Base-by-base conservation (phyloP, 1,139 yeast genomes). In the Candida neerlandica region DNA sequence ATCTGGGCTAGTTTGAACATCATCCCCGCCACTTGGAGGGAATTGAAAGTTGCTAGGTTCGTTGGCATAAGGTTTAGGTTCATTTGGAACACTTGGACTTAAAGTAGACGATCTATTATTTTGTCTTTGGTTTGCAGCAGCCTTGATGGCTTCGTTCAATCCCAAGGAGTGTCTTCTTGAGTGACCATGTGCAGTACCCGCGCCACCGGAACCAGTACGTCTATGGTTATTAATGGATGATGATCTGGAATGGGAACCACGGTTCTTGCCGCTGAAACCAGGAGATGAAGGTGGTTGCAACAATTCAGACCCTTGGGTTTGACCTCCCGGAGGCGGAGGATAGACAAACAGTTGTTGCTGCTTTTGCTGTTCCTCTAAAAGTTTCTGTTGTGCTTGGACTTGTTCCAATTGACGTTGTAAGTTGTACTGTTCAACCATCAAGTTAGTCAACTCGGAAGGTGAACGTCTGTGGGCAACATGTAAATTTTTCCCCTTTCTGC, bases 401-500 rank as follows among this genome's bases (percentile, higher is more conserved):
- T 85, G 80, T 61, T 92, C 97, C 70, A 91, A 77, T 66, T 92
- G 97, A 60, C 95, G 90, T 67, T 92, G 97, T 52, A 94, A 78
- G 55, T 94, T 91, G 67, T 92, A 84, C 65, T 91, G 97, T 67
- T 91, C 97, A 60, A 89, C 85, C 96, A 94, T 92, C 56, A 94
- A 75, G 51, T 89, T 89, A n/a, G 98, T 92, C 66, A 94, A 78
- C 66, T 94, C 99, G 58, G 94, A 85, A 21, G 97, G 97, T 4
- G 97, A 88, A 54, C 97, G 80, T 62, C 98, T 81, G 64, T 92
- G 98, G 23, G 98, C 98, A 58, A 92, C 91, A 69, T 90, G 96
- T 56, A 92, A 67, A 58, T 73, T 74, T 50, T 66, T 70, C 16
- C 73, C 68, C 55, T 69, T 69, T 40, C 59, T 64, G 58, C 54